Conservation (phyloP, 2,329 filamentous ascomycete genomes). For the Trichoderma sp. region DNA sequence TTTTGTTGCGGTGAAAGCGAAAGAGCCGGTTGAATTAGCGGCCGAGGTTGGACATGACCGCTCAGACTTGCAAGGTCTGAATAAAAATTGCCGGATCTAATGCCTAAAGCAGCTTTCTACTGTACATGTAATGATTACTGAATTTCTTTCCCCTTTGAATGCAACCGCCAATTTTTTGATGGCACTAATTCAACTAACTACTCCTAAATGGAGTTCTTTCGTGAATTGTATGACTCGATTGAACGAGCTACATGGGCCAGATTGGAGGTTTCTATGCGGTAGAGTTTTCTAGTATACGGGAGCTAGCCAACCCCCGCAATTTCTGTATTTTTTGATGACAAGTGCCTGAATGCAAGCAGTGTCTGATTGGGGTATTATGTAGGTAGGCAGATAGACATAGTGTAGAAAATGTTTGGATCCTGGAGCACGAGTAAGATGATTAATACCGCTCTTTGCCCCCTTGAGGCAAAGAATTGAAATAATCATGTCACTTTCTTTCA, state of each 20-base stretch:
- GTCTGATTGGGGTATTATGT: not conserved
- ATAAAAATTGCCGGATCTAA: not conserved
- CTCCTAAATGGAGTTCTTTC: not conserved
- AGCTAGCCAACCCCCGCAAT: not conserved
- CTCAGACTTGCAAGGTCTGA: not conserved
- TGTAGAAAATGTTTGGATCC: no score
- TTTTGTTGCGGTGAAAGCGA: not conserved
- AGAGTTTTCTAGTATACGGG: not conserved
- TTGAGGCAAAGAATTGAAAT: no score
- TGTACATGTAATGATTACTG: not conserved
- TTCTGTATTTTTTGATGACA: conserved; percentile 20
- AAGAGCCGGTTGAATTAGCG: not conserved
- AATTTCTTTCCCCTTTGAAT: not conserved
- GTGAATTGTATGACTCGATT: not conserved
- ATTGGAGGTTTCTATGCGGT: not conserved
- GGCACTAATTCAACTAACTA: not conserved
- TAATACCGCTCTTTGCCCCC: no score
- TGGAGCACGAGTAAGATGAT: no score
- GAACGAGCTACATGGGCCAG: not conserved
- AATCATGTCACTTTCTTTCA: no score
- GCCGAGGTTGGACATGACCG: not conserved
- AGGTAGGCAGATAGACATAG: not conserved
- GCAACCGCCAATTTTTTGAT: not conserved
- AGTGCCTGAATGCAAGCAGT: not conserved
- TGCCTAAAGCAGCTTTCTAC: not conserved